Evolutionary conservation across 2,329 filamentous ascomycete genomes (phyloP), one percentile per base, ranked within the genome.

Genomic region (Pleoardoris graminearum): DNA sequence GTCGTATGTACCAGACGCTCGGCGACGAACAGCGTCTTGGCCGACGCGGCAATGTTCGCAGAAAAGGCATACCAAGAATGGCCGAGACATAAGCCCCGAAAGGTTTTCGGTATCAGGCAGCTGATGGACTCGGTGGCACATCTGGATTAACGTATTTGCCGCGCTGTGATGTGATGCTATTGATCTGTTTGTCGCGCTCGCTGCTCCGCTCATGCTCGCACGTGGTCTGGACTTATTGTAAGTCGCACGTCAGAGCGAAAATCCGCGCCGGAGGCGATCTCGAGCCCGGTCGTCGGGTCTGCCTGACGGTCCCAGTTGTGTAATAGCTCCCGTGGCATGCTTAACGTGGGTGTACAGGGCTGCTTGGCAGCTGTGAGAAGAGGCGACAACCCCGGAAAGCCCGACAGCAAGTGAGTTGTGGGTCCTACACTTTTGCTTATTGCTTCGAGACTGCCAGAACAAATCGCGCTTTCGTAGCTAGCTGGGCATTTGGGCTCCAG

Each of bases 11-110:
- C 39, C 29, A 43, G 39, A 30, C 39, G 22, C 38, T 41, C 14
- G 23, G 38, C 21, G 23, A 25, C 38, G 27, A 32, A 14, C 19
- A 44, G 12, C 7, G 16, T 33, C 27, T 44, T 44, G 41, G 41
- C 41, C 41, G 10, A 27, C 41, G 41, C 41, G 16, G 41, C 41
- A 23, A 12, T 12, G 41, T 43, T 36, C 7, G 41, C 41, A 19
- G 17, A 32, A 43, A 33, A 23, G 41, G 27, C 41, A 17, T 44
- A 33, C 41, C 41, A 44, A 44, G 41, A 29, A 19, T 12, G n/a
- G 41, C 41, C 41, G 17, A 44, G 41, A n/a, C 27, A 2, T 16
- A 44, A 44, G 41, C 41, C 27, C 17, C n/a, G 41, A 44, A 33
- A 32, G 41, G 10, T 33, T 32, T 32, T 44, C 27, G 22, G 27